These are phyloP conservation scores for Penicillium canariense DNA, from an alignment of 495 filamentous ascomycete genomes.

Conservation along the genomic window DNA sequence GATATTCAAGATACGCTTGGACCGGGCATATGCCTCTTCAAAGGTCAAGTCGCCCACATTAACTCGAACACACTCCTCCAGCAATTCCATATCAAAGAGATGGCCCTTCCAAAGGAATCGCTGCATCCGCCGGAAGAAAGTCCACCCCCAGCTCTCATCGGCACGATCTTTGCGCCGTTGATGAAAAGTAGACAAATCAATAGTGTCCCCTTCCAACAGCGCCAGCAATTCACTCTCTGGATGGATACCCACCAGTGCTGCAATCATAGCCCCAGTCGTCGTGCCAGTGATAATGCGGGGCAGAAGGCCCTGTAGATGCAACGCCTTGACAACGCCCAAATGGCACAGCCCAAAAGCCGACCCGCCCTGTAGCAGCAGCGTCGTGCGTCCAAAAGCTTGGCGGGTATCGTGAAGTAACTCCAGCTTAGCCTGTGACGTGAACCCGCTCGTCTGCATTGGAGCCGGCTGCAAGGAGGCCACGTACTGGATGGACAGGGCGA, in stretches of 20 bases:
- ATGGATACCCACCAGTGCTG: constrained; percentile 84
- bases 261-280: constrained; percentile 86
- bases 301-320: constrained; percentile 79
- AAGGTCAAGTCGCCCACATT: constrained; percentile 92
- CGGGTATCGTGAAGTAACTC: constrained; percentile 87
- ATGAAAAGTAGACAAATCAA: constrained; percentile 81
- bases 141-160: constrained; percentile 49
- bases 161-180: constrained; percentile 21
- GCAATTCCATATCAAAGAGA: constrained; percentile 75
- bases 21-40: constrained; percentile 85
- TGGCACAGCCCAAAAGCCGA: constrained; percentile 92
- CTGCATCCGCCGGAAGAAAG: constrained; percentile 56
- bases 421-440: constrained; percentile 81
- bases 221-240: constrained; percentile 79
- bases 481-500: constrained; percentile 75
- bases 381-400: constrained; percentile 84
- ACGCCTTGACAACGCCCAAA: constrained; percentile 83
- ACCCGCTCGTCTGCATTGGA: constrained; percentile 50
- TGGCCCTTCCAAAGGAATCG: constrained; percentile 73
- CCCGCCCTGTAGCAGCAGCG: constrained; percentile 84
- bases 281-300: constrained; percentile 91
- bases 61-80: constrained; percentile 81
- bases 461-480: constrained; percentile 69
- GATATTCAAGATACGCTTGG: constrained; percentile 88
- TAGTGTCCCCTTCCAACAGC: constrained; percentile 73